Evolutionary conservation across 495 filamentous ascomycete genomes (phyloP), one percentile per base, ranked within the genome.

Genomic region (Neohortaea acidophila): DNA sequence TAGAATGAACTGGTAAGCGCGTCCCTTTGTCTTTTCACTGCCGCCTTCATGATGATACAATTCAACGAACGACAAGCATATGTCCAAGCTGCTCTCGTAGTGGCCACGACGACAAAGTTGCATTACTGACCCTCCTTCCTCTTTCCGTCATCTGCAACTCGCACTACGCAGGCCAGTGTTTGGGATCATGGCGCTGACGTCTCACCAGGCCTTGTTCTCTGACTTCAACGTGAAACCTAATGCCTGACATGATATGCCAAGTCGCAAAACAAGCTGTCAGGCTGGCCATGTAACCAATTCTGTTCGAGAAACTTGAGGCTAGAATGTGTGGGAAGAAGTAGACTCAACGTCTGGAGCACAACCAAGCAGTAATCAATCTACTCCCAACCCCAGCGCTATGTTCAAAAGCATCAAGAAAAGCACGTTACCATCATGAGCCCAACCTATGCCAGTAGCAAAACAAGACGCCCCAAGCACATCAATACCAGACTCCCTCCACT

Each of bases 51-150:
- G 76, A 81, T 82, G 76, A 80, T 49, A 50, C 53, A 56, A 69
- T 63, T 62, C 57, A 68, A 61, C 59, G 68, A 74, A 66, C 62
- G 76, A 81, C 79, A 84, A 84, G 79, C 79, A 84, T 84, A 84
- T 84, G 77, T 84, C 79, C 60, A 70, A 84, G 77, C 70, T 67
- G 37, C 54, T 40, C 36, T 48, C 33, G n/a, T n/a, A n/a, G n/a
- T n/a, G n/a, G n/a, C n/a, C n/a, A n/a, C n/a, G n/a, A n/a, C n/a
- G n/a, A n/a, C n/a, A n/a, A n/a, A n/a, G n/a, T n/a, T n/a, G n/a
- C n/a, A n/a, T n/a, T n/a, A n/a, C n/a, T n/a, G n/a, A n/a, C n/a
- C n/a, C n/a, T n/a, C n/a, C n/a, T n/a, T n/a, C n/a, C n/a, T n/a
- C n/a, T n/a, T n/a, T n/a, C n/a, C n/a, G n/a, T n/a, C n/a, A n/a